These are phyloP conservation scores for Phycomyces nitens DNA, from an alignment of 192 early-diverging fungal genomes.

Conservation along the genomic window DNA sequence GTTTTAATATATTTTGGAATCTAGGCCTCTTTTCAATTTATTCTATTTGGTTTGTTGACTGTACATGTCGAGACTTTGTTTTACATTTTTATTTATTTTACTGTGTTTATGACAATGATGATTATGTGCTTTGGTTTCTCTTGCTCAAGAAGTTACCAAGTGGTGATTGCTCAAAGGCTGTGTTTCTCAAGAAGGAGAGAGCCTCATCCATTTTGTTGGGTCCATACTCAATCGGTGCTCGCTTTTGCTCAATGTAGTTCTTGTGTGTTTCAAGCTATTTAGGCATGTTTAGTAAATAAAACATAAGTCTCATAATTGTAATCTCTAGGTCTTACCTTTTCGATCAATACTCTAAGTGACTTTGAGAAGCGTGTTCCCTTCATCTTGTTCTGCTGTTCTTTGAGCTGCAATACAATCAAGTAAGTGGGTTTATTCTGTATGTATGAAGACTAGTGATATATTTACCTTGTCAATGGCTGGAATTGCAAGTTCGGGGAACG, in stretches of 20 bases:
- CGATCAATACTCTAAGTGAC: conserved; percentile 72
- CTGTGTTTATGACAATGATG: neutral
- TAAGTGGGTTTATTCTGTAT: neutral
- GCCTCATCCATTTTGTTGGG: conserved; percentile 51
- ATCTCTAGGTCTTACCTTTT: conserved; percentile 52
- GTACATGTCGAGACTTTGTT: too few species aligned
- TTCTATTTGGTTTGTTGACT: too few species aligned
- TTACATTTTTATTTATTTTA: neutral
- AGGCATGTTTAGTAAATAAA: neutral
- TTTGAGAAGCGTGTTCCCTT: conserved; percentile 75
- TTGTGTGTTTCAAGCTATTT: conserved; percentile 71
- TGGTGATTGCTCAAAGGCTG: conserved; percentile 26
- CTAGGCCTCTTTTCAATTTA: too few species aligned
- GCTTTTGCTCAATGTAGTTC: conserved; percentile 70
- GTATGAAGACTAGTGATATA: neutral
- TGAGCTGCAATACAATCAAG: conserved; percentile 39
- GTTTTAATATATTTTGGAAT: too few species aligned
- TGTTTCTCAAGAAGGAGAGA: conserved; percentile 26
- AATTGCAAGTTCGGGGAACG: conserved; percentile 91
- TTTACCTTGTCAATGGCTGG: conserved; percentile 74
- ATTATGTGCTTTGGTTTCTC: conserved; percentile 17
- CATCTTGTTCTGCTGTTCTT: conserved; percentile 72
- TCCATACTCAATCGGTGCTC: conserved; percentile 62
- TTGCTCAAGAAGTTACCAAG: conserved; percentile 31
- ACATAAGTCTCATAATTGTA: neutral